Conservation (phyloP, 331 rosid genomes). For the Phaseolus coccineus region DNA sequence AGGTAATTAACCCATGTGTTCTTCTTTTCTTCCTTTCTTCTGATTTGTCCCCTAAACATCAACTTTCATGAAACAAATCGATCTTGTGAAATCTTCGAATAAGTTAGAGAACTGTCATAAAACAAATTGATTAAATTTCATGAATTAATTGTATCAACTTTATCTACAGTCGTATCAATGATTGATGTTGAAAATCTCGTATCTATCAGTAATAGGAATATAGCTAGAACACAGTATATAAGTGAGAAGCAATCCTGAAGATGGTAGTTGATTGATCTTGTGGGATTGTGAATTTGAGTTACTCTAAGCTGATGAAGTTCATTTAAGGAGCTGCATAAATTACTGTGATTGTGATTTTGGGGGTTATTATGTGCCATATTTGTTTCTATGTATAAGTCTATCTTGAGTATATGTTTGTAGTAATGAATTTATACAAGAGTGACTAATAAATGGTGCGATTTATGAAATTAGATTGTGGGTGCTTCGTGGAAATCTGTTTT, state of each 20-base stretch:
- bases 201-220: no score
- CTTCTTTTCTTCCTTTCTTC: background rate
- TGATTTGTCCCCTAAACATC: background rate
- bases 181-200: background rate
- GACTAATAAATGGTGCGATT: background rate
- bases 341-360: background rate
- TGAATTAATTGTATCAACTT: background rate
- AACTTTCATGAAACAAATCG: background rate
- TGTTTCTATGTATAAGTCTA: no score
- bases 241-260: no score
- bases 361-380: no score
- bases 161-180: background rate
- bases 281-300: no score
- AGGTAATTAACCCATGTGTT: slow-evolving; percentile 43
- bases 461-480: slow-evolving; percentile 11
- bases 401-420: background rate
- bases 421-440: background rate
- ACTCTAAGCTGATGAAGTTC: no score
- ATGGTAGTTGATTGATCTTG: no score
- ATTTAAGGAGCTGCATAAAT: background rate
- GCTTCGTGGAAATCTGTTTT: slow-evolving; percentile 36
- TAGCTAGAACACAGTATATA: no score
- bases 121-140: background rate
- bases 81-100: background rate
- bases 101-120: background rate